Percentiles rank a stretch among this genome's conserved stretches.
phyloP scores from a whole-genome alignment of 306 rosid genomes.

The Albizia julibrissin region DNA sequence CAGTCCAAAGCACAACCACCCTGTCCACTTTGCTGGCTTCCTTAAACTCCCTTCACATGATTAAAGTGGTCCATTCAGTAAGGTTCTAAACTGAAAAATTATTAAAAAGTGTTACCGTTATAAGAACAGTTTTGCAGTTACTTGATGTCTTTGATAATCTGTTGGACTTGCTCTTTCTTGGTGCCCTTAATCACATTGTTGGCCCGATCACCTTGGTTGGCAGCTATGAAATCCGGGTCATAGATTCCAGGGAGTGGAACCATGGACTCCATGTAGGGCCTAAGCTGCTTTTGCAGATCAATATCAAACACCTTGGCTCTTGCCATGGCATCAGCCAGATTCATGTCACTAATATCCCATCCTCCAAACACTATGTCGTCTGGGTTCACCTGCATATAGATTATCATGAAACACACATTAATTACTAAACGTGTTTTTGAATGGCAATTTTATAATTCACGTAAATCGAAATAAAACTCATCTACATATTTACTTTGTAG shows the following conservation, averaged over 20 bases:
- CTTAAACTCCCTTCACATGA: slow-evolving; percentile 80
- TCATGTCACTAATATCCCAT: slow-evolving; percentile 96
- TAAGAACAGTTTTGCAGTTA: slow-evolving; percentile 25
- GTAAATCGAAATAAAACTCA: too few species aligned
- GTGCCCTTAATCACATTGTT: slow-evolving; percentile 88
- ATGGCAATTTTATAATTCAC: too few species aligned
- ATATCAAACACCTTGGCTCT: slow-evolving; percentile 93
- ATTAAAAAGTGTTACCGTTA: too few species aligned
- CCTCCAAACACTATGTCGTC: slow-evolving; percentile 96
- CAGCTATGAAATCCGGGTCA: slow-evolving; percentile 92
- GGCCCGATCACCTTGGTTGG: slow-evolving; percentile 89
- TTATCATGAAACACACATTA: neutral
- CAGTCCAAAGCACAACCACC: slow-evolving; percentile 98
- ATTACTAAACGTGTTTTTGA: neutral
- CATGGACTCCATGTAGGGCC: slow-evolving; percentile 96
- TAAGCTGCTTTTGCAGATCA: slow-evolving; percentile 90
- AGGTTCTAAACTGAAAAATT: slow-evolving; percentile 9
- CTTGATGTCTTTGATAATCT: slow-evolving; percentile 81
- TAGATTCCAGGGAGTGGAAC: slow-evolving; percentile 95
- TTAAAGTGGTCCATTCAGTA: neutral
- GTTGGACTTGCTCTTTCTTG: slow-evolving; percentile 79
- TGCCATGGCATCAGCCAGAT: slow-evolving; percentile 93
- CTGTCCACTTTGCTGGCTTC: slow-evolving; percentile 76
- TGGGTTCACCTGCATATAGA: slow-evolving; percentile 73
- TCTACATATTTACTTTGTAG: too few species aligned